phyloP scores from a whole-genome alignment of 108 stramenopile species.

The Epipyxis sp. region DNA sequence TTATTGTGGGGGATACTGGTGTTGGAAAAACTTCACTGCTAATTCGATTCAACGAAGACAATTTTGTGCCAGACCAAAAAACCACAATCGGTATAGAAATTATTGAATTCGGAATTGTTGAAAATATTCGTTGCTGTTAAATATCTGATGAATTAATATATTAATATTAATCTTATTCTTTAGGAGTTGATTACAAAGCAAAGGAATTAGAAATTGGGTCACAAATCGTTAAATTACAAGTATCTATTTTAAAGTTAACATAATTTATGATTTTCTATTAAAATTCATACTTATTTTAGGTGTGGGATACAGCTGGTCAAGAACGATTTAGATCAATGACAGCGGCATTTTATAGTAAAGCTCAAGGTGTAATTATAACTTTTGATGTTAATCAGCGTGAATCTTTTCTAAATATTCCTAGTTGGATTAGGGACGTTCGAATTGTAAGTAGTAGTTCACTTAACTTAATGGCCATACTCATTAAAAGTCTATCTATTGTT shows the following conservation, averaged over 20 bases:
- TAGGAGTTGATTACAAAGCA: slow-evolving; percentile 85
- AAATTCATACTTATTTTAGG: slow-evolving; percentile 52
- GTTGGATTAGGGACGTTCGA: slow-evolving; percentile 11
- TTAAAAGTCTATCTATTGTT: not conserved
- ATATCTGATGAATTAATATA: no score
- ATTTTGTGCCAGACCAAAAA: slow-evolving; percentile 13
- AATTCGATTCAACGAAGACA: slow-evolving; percentile 17
- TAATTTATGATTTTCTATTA: not conserved
- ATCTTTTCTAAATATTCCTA: slow-evolving; percentile 63
- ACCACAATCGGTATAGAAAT: no score
- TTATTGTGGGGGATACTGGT: slow-evolving; percentile 34
- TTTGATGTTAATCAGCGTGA: slow-evolving; percentile 82
- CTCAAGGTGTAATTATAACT: slow-evolving; percentile 83
- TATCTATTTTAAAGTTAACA: not conserved
- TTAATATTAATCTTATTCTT: no score
- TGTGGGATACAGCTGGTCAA: slow-evolving; percentile 93
- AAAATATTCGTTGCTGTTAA: no score
- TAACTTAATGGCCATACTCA: not conserved
- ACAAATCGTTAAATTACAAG: slow-evolving; percentile 51
- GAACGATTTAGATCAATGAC: slow-evolving; percentile 87
- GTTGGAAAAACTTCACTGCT: slow-evolving; percentile 25
- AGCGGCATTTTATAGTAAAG: slow-evolving; percentile 85
- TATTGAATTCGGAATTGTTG: no score
- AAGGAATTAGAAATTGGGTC: slow-evolving; percentile 68
- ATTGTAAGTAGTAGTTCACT: not conserved